Percentiles rank a stretch among this genome's conserved stretches.
phyloP scores from a whole-genome alignment of 2,329 filamentous ascomycete species.

The Lecanoromycetidae sp. region DNA sequence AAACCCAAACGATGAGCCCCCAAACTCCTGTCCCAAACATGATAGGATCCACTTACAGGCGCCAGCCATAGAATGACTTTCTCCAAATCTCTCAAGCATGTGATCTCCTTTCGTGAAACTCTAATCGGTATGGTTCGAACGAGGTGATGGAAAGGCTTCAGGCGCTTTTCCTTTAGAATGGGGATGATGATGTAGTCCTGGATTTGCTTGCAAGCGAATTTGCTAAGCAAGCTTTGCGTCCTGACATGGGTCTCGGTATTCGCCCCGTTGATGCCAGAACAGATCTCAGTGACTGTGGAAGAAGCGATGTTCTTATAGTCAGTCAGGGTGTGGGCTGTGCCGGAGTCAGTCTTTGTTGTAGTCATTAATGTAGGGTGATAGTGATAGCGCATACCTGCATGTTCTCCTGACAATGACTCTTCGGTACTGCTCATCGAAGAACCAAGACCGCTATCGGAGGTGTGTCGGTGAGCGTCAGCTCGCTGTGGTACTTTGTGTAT shows the following conservation, averaged over 20 bases:
- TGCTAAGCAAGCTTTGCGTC: slow-evolving; percentile 51
- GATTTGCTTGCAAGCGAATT: slow-evolving; percentile 63
- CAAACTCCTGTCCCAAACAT: slow-evolving; percentile 53
- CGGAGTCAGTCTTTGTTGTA: slow-evolving; percentile 11
- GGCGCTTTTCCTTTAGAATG: slow-evolving; percentile 57
- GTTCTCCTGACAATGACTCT: slow-evolving; percentile 35
- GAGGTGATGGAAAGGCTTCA: slow-evolving; percentile 71
- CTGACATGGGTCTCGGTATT: slow-evolving; percentile 33
- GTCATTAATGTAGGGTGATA: not conserved
- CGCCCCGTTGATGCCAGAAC: slow-evolving; percentile 48
- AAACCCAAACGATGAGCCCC: slow-evolving; percentile 50
- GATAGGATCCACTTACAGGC: slow-evolving; percentile 63
- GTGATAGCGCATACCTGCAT: slow-evolving; percentile 28
- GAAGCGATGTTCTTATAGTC: not conserved
- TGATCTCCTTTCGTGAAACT: slow-evolving; percentile 73
- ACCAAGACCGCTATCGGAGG: slow-evolving; percentile 79
- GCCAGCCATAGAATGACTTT: slow-evolving; percentile 85
- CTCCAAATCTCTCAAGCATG: slow-evolving; percentile 84
- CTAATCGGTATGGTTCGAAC: slow-evolving; percentile 65
- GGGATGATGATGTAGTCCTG: slow-evolving; percentile 67
- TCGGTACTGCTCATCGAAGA: slow-evolving; percentile 59
- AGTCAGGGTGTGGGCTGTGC: slow-evolving; percentile 13
- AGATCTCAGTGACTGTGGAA: slow-evolving; percentile 22
- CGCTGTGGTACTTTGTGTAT: slow-evolving; percentile 33
- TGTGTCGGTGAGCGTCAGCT: slow-evolving; percentile 48